Conservation (phyloP, 2,329 filamentous ascomycete species). For the Phaeosphaeriaceae sp. region DNA sequence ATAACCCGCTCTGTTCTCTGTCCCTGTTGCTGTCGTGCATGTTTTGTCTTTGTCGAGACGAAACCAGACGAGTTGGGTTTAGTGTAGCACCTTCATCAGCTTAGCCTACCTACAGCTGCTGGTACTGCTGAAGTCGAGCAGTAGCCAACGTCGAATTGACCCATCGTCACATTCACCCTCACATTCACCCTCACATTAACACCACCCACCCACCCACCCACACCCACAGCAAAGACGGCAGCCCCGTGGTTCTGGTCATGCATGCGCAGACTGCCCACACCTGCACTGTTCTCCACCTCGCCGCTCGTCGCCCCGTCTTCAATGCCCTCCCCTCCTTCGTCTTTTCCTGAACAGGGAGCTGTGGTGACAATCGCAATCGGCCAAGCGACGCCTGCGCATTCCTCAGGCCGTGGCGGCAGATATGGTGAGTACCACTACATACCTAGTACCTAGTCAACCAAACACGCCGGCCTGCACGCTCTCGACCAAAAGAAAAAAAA, state of each 20-base stretch:
- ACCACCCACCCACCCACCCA: too few species aligned
- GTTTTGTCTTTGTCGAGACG: not conserved
- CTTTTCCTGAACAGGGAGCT: slow-evolving; percentile 20
- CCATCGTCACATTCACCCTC: too few species aligned
- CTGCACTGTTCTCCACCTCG: slow-evolving; percentile 11
- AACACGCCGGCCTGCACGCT: slow-evolving; percentile 2
- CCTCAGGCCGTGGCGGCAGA: slow-evolving; percentile 15
- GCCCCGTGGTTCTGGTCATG: slow-evolving; percentile 10
- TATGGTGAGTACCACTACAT: slow-evolving; percentile 28
- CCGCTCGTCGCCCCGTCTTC: slow-evolving; percentile 12
- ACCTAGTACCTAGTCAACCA: not conserved
- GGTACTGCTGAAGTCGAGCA: too few species aligned
- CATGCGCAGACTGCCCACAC: slow-evolving; percentile 9
- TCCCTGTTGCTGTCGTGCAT: not conserved
- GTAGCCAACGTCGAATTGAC: too few species aligned
- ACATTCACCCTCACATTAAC: too few species aligned
- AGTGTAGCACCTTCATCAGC: not conserved
- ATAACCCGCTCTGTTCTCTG: not conserved
- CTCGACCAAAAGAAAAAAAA: slow-evolving; percentile 3
- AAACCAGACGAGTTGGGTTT: not conserved
- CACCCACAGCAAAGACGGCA: too few species aligned
- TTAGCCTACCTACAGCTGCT: not conserved
- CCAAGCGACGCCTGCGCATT: slow-evolving; percentile 22
- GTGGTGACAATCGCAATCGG: slow-evolving; percentile 25
- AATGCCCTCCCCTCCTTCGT: slow-evolving; percentile 14